Evolutionary conservation across 2,329 filamentous ascomycete species (phyloP), one percentile per base, ranked within the genome.

Genomic region (Alternaria sp.): DNA sequence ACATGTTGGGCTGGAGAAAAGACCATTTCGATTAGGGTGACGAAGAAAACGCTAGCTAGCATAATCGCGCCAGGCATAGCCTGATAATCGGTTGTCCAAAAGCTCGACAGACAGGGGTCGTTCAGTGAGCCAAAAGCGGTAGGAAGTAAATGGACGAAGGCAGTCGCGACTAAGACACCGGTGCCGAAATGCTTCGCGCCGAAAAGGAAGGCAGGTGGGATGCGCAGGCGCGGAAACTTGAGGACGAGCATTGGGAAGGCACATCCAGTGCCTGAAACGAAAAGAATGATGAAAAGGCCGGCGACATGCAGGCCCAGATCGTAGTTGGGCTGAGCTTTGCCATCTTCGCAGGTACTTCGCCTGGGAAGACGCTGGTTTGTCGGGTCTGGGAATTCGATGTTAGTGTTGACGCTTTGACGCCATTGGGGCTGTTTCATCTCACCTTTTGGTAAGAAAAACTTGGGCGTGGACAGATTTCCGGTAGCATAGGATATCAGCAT

Each of bases 161-260:
- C 91, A 1, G 92, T 96, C 15, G 92, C 92, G 64, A 95, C 89
- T 17, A 96, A 83, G 21, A 96, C 92, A 50, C 92, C 92, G 0
- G 92, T 96, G 67, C 92, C 78, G 46, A 80, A 80, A 70, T 89
- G 87, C 67, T 88, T 88, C 4, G 70, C 74, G 74, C 86, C 87
- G 44, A 86, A 84, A 66, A 89, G 87, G 71, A 89, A 88, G 13
- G 84, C 84, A 49, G 85, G 84, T 12, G 88, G 87, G 30, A 89
- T 85, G 12, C 86, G 86, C 45, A 90, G 79, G n/a, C 82, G 81
- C 3, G 88, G 88, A 65, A 89, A 88, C 32, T 86, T 84, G 59
- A 86, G 84, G 21, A 86, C 86, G 23, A 89, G 81, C 56, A 90
- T 83, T 1, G 88, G 88, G 68, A 89, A 89, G 47, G 86, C 86